A percentile compares a stretch with the other conserved stretches of the same genome.
Conservation (phyloP, 1,284 basidiomycete species). For the Kalmanozyma brasiliensis region DNA sequence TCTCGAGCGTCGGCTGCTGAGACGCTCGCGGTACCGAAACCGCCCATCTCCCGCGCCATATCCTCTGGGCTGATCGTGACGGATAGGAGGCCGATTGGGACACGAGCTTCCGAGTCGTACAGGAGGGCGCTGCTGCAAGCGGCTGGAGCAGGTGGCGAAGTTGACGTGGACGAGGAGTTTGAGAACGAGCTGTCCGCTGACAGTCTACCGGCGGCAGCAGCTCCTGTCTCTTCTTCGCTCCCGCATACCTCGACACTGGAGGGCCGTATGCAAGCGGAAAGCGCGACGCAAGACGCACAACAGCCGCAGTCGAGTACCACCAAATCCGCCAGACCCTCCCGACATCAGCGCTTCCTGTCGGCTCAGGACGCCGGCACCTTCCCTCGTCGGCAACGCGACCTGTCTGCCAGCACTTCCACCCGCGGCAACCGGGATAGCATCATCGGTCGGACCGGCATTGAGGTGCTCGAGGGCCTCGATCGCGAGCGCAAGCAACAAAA, state of each 20-base stretch:
- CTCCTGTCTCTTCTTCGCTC: constrained; percentile 29
- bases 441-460: constrained; percentile 49
- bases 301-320: neutral
- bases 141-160: constrained; percentile 8
- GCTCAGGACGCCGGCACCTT: constrained; percentile 27
- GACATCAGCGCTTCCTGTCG: constrained; percentile 30
- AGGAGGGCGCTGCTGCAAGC: constrained; percentile 30
- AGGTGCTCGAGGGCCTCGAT: constrained; percentile 55
- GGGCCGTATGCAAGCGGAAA: constrained; percentile 16
- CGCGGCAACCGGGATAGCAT: constrained; percentile 14
- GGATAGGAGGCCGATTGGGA: constrained; percentile 32
- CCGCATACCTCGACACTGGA: constrained; percentile 30
- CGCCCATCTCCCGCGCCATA: constrained; percentile 11
- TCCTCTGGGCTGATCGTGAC: constrained; percentile 26
- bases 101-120: constrained; percentile 46
- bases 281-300: neutral
- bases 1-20: too few relatives aligned
- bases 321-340: neutral
- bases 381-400: constrained; percentile 8
- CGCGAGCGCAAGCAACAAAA: constrained; percentile 24
- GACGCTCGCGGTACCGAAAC: constrained; percentile 3
- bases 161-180: constrained; percentile 3
- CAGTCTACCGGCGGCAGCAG: neutral
- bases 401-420: neutral
- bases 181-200: constrained; percentile 3